Percentiles rank a stretch among this genome's conserved stretches.
Conservation (phyloP, 192 early-diverging fungal genomes). For the Coemansia sp. region DNA sequence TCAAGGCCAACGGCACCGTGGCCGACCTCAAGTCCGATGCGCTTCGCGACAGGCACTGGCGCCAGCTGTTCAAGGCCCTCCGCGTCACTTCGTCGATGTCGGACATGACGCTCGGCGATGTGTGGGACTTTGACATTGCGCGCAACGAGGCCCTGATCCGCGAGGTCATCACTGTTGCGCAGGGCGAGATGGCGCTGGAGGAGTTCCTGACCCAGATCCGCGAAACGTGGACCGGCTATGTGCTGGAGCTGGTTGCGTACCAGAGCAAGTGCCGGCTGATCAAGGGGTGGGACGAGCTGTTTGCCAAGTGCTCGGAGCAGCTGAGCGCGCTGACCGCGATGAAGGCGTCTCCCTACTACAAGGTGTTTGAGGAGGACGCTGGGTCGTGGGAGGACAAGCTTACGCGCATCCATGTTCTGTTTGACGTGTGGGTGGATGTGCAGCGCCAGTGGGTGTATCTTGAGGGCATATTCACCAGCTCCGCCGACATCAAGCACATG, state of each 20-base stretch:
- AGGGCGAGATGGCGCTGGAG: constrained; percentile 99
- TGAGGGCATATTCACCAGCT: constrained; percentile 97
- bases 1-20: constrained; percentile 80
- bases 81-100: constrained; percentile 70
- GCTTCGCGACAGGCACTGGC: constrained; percentile 96
- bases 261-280: constrained; percentile 98
- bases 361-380: constrained; percentile 98
- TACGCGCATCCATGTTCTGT: constrained; percentile 91
- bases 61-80: constrained; percentile 84
- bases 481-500: constrained; percentile 95
- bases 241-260: constrained; percentile 93
- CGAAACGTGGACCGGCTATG: constrained; percentile 91
- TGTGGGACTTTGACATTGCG: constrained; percentile 93
- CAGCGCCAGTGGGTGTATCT: constrained; percentile 99
- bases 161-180: constrained; percentile 88
- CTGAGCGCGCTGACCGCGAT: constrained; percentile 93
- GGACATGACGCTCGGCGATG: constrained; percentile 90
- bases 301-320: constrained; percentile 94
- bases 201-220: constrained; percentile 91
- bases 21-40: constrained; percentile 96
- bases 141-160: constrained; percentile 83
- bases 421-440: constrained; percentile 99
- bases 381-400: constrained; percentile 93
- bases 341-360: constrained; percentile 97
- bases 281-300: constrained; percentile 97